These are phyloP conservation scores for Neolentinus lepideus DNA, from an alignment of 1,284 basidiomycete genomes.

Conservation along the genomic window DNA sequence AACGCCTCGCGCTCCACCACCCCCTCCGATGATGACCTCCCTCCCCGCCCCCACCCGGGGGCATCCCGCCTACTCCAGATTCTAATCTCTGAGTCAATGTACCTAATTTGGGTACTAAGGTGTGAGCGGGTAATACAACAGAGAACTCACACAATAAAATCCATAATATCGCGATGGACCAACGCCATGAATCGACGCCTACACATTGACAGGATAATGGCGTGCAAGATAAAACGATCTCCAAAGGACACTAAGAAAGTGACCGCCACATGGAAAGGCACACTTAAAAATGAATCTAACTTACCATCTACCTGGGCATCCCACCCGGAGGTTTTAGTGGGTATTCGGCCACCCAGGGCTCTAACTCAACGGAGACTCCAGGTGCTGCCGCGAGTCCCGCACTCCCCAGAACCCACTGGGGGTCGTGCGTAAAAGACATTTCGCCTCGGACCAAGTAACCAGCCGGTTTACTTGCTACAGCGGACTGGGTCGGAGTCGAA, in stretches of 20 bases:
- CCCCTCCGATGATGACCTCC: background rate
- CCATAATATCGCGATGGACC: background rate
- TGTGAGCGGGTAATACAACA: conserved; percentile 3
- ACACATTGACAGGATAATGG: background rate
- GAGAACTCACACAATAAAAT: background rate
- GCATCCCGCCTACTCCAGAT: conserved; percentile 4
- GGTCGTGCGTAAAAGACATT: too few species aligned
- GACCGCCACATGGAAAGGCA: background rate
- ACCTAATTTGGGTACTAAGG: conserved; percentile 7
- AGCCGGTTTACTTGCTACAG: too few species aligned
- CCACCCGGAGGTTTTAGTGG: conserved; percentile 9
- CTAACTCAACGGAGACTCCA: background rate
- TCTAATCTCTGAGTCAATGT: conserved; percentile 3
- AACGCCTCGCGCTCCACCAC: background rate
- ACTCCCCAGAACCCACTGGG: too few species aligned
- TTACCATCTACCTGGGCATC: background rate
- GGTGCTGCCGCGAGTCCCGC: conserved; percentile 4
- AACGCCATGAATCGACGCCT: background rate
- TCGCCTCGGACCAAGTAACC: too few species aligned
- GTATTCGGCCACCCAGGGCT: background rate
- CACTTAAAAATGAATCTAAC: background rate
- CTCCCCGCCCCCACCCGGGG: background rate
- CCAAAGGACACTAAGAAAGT: background rate
- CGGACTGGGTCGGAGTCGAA: too few species aligned
- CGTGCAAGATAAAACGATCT: background rate